Evolutionary conservation across 352 stramenopile species (phyloP).

Genomic region (Phytopythium helicoides): DNA sequence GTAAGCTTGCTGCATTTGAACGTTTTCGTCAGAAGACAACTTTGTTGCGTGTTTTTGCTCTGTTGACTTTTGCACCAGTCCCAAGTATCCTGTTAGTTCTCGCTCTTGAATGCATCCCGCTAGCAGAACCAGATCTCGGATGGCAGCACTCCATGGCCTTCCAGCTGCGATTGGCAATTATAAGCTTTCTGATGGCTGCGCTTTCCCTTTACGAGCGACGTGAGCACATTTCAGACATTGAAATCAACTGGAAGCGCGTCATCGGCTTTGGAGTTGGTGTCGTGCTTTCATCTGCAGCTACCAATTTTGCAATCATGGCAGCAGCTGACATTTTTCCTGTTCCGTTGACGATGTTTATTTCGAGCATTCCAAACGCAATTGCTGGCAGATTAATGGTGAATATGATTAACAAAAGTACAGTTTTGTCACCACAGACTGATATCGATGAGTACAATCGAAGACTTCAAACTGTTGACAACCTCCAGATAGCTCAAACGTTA

Average conservation of each 20-base stretch:
- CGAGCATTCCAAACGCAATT: too few species aligned
- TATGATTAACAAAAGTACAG: neutral
- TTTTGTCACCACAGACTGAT: conserved; percentile 3
- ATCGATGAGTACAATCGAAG: conserved; percentile 4
- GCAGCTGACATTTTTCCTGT: conserved; percentile 23
- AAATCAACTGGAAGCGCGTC: conserved; percentile 8
- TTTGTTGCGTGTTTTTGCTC: neutral
- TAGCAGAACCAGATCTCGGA: conserved; percentile 7
- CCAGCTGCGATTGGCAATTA: neutral
- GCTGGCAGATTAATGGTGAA: too few species aligned
- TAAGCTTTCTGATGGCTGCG: too few species aligned
- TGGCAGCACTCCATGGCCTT: neutral
- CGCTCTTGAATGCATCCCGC: conserved; percentile 22
- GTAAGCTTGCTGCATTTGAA: conserved; percentile 11
- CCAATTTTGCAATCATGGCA: conserved; percentile 12
- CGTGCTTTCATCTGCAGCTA: conserved; percentile 4
- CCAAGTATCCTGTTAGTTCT: conserved; percentile 13
- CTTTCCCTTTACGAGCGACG: too few species aligned
- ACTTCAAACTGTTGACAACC: conserved; percentile 2
- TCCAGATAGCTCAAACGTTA: conserved; percentile 9
- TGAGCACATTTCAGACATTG: too few species aligned
- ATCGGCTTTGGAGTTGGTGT: conserved; percentile 1
- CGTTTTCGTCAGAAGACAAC: conserved; percentile 2
- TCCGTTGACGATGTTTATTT: conserved; percentile 11
- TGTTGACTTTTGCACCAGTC: conserved; percentile 5